phyloP scores from a whole-genome alignment of 352 stramenopile genomes.

The Bremia lactucae region DNA sequence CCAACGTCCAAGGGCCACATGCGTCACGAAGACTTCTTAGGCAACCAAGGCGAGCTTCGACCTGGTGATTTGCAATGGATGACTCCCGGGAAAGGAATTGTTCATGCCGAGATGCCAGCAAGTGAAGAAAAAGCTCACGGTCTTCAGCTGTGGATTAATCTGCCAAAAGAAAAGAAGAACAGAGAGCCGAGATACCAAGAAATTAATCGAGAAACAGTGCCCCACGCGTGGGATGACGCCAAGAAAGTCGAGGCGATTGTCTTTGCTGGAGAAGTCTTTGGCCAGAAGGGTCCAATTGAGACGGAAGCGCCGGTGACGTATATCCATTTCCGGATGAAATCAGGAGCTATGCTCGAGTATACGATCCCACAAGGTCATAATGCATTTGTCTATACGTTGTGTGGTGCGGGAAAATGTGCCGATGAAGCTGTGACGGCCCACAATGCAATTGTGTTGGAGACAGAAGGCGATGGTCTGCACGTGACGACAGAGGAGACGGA shows the following conservation, averaged over 20 bases:
- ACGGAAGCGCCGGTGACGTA: slow-evolving; percentile 40
- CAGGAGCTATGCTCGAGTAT: slow-evolving; percentile 27
- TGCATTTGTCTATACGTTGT: slow-evolving; percentile 31
- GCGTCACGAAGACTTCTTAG: slow-evolving; percentile 71
- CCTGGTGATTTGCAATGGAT: slow-evolving; percentile 49
- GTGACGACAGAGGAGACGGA: slow-evolving; percentile 20
- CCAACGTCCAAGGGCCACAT: slow-evolving; percentile 60
- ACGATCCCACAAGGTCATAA: slow-evolving; percentile 30
- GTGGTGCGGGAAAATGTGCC: slow-evolving; percentile 18
- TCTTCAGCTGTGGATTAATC: slow-evolving; percentile 47
- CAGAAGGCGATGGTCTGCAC: slow-evolving; percentile 37
- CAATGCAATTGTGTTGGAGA: slow-evolving; percentile 42
- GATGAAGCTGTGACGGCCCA: slow-evolving; percentile 23
- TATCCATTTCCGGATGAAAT: slow-evolving; percentile 36
- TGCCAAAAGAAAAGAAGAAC: slow-evolving; percentile 26
- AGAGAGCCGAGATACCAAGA: slow-evolving; percentile 44
- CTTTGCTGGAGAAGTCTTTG: slow-evolving; percentile 42
- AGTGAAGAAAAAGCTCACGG: slow-evolving; percentile 21
- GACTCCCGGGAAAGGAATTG: slow-evolving; percentile 33
- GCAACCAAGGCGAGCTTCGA: slow-evolving; percentile 31
- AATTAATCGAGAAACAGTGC: slow-evolving; percentile 30
- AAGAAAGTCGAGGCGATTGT: slow-evolving; percentile 38
- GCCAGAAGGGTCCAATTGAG: slow-evolving; percentile 25
- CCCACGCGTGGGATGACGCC: slow-evolving; percentile 29
- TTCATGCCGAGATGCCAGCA: slow-evolving; percentile 44